phyloP scores from a whole-genome alignment of 495 filamentous ascomycete genomes.

The Penicillium verhagenii region DNA sequence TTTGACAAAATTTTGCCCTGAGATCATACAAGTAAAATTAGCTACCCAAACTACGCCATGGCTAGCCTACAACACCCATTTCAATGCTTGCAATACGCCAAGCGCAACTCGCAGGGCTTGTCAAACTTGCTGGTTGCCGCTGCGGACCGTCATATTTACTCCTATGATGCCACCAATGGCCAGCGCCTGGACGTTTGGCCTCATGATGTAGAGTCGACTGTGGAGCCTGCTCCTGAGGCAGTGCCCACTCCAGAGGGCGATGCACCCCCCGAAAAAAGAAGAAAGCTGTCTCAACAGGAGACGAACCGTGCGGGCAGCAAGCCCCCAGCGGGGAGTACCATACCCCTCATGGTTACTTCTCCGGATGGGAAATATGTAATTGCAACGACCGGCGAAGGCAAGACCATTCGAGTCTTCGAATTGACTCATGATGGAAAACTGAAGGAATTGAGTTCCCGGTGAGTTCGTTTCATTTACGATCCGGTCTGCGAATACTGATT shows the following conservation, averaged over 20 bases:
- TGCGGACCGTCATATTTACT: conserved; percentile 53
- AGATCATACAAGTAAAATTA: conserved; percentile 8
- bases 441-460: conserved; percentile 71
- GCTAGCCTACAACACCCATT: conserved; percentile 50
- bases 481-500: conserved; percentile 15
- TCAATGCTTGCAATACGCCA: conserved; percentile 50
- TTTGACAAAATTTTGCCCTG: conserved; percentile 14
- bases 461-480: conserved; percentile 14
- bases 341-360: conserved; percentile 58
- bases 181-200: conserved; percentile 51
- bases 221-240: conserved; percentile 17
- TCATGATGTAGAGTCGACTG: conserved; percentile 31
- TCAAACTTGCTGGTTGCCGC: conserved; percentile 53
- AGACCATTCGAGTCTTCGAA: conserved; percentile 79
- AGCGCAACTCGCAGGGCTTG: conserved; percentile 23
- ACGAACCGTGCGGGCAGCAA: conserved; percentile 17
- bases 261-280: conserved; percentile 51
- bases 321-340: conserved; percentile 40
- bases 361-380: conserved; percentile 64
- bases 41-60: conserved; percentile 24
- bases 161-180: conserved; percentile 43
- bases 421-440: conserved; percentile 60
- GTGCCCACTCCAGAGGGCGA: conserved; percentile 28
- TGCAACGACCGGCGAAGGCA: conserved; percentile 83
- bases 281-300: conserved; percentile 39